Conservation (phyloP, 2,329 filamentous ascomycete genomes). For the Xylariaceae sp. region DNA sequence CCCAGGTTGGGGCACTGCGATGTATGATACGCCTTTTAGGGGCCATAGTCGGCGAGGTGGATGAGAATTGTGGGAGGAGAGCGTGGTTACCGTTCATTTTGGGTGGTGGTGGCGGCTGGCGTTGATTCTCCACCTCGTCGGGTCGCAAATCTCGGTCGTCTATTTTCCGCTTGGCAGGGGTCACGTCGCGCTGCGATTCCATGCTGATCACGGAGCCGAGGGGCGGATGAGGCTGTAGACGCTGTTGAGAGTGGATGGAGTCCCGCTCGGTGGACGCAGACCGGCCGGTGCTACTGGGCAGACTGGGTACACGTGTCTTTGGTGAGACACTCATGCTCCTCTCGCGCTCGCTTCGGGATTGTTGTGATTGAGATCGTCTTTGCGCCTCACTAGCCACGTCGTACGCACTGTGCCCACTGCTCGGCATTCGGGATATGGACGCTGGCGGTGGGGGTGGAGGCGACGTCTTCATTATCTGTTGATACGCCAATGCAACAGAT, state of each 20-base stretch:
- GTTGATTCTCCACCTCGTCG: constrained; percentile 49
- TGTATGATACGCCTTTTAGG: constrained; percentile 41
- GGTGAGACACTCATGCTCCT: constrained; percentile 72
- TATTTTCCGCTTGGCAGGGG: constrained; percentile 47
- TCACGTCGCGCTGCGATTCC: constrained; percentile 36
- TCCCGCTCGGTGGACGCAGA: constrained; percentile 34
- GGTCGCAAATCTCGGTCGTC: constrained; percentile 46
- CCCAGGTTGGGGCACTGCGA: constrained; percentile 45
- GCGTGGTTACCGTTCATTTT: constrained; percentile 43
- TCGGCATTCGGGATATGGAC: constrained; percentile 38
- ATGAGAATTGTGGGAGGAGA: constrained; percentile 24
- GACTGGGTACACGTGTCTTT: constrained; percentile 61
- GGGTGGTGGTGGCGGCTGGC: constrained; percentile 47
- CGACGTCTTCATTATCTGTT: constrained; percentile 32
- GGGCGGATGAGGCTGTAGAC: constrained; percentile 16
- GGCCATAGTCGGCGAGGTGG: constrained; percentile 34
- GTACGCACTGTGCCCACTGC: constrained; percentile 42
- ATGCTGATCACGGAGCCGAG: constrained; percentile 30
- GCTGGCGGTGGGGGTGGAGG: constrained; percentile 37
- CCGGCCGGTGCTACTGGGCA: constrained; percentile 34
- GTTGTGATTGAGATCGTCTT: constrained; percentile 49
- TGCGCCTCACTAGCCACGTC: constrained; percentile 42
- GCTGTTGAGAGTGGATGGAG: constrained; percentile 35
- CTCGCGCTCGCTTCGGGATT: constrained; percentile 60
- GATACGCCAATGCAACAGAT: constrained; percentile 28